These are phyloP conservation scores for Martiniozyma abietophila DNA, from an alignment of 805 yeast species.

Conservation along the genomic window DNA sequence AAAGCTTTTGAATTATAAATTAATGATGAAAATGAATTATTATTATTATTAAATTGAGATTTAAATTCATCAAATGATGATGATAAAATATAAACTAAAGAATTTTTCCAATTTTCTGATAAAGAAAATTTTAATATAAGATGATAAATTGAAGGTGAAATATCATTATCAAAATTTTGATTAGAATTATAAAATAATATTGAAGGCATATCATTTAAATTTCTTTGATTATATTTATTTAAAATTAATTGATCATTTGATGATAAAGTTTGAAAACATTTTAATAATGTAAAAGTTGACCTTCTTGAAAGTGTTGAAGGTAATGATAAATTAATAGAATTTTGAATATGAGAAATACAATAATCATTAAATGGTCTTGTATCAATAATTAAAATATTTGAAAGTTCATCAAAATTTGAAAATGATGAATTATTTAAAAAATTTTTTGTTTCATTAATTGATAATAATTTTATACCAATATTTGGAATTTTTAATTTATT, in stretches of 20 bases:
- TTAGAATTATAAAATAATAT: slow-evolving; percentile 45
- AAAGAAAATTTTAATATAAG: slow-evolving; percentile 40
- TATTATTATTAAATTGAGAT: no score
- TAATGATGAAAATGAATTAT: neutral
- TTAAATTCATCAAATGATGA: no score
- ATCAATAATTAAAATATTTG: slow-evolving; percentile 49
- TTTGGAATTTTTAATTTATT: slow-evolving; percentile 13
- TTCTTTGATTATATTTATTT: slow-evolving; percentile 26
- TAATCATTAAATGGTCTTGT: slow-evolving; percentile 75
- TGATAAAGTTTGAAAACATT: slow-evolving; percentile 55
- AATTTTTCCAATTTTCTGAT: slow-evolving; percentile 28
- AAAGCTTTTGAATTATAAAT: neutral
- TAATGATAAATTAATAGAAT: slow-evolving; percentile 68
- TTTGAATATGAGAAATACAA: slow-evolving; percentile 44
- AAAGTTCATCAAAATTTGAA: slow-evolving; percentile 20
- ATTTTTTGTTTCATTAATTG: slow-evolving; percentile 13
- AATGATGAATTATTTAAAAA: slow-evolving; percentile 14
- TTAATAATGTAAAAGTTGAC: slow-evolving; percentile 53
- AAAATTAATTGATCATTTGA: slow-evolving; percentile 38
- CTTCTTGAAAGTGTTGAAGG: slow-evolving; percentile 86
- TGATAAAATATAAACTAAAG: slow-evolving; percentile 36
- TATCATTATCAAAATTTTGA: slow-evolving; percentile 22
- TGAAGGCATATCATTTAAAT: slow-evolving; percentile 27
- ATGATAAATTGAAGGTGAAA: slow-evolving; percentile 34
- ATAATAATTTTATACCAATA: slow-evolving; percentile 16